Base-by-base conservation (phyloP, 2,329 filamentous ascomycete species). In the Neonectria punicea region DNA sequence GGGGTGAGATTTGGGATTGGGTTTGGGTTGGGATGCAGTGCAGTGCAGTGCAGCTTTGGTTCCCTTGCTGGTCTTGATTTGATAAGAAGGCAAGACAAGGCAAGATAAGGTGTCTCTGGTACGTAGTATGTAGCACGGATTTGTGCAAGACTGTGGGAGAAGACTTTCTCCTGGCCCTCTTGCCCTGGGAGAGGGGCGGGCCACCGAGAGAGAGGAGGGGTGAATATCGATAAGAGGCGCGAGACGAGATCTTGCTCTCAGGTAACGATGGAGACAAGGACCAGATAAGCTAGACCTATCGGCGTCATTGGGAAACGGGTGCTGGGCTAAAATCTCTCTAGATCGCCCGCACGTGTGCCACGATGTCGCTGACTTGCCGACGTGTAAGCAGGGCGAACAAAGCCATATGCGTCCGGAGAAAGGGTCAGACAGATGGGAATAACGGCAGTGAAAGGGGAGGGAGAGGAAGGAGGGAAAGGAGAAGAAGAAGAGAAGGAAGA, bases 211-310 rank as follows among this genome's bases (percentile, higher is more conserved):
- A 54, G 36, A n/a, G 53, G 63, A 53, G 47, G 57, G 53, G 55
- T 63, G 67, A 55, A 18, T 49, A 57, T 49, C 53, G 47, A 53
- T 56, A 61, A 41, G 47, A 53, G 57, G 56, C 41, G 47, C 53
- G 53, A 43, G 62, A 28, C 46, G 41, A 58, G 54, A 60, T 67
- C 61, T 67, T 20, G 53, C 61, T 65, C 67, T 86, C 73, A 86
- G 77, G 84, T 86, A 78, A 86, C 79, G 77, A 86, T 82, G 68
- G 84, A 83, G 77, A 79, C 80, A 71, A 86, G 80, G 77, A 85
- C 81, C 74, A 87, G 84, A 87, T 87, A 86, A 85, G 85, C 81
- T 78, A 82, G 60, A 80, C 82, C 85, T 85, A 85, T 86, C 82
- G 80, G 81, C 81, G 84, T 87, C 85, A 88, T 87, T 84, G 80